Conservation (phyloP, 2,329 filamentous ascomycete species). For the Paraphoma sp. region DNA sequence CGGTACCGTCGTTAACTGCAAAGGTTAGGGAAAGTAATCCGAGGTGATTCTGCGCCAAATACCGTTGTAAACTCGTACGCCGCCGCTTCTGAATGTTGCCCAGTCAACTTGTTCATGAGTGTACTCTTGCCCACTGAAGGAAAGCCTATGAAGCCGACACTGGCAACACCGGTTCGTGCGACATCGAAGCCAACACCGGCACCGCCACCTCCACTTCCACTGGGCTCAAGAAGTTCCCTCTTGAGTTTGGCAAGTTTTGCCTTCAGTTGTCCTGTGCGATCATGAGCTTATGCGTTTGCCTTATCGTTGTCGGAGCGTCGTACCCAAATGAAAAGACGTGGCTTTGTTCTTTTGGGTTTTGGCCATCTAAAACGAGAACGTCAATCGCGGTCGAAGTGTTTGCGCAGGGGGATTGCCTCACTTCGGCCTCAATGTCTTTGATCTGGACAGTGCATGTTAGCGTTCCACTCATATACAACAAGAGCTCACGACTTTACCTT, state of each 20-base stretch:
- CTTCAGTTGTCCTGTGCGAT: constrained; percentile 76
- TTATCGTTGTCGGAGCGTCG: neutral
- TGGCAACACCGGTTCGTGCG: constrained; percentile 94
- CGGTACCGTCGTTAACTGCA: constrained; percentile 83
- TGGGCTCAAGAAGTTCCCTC: constrained; percentile 89
- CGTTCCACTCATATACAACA: neutral
- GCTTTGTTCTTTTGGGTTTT: constrained; percentile 97
- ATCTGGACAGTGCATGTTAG: constrained; percentile 63
- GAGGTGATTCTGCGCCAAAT: neutral
- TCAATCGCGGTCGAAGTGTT: constrained; percentile 26
- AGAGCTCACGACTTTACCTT: constrained; percentile 67
- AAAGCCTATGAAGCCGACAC: constrained; percentile 97
- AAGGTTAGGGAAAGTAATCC: constrained; percentile 12
- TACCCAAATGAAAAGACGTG: constrained; percentile 87
- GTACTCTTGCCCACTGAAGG: constrained; percentile 99
- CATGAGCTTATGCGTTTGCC: constrained; percentile 29
- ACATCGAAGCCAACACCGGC: constrained; percentile 94
- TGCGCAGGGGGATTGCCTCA: constrained; percentile 55
- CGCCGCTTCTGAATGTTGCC: constrained; percentile 95
- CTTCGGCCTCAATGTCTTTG: constrained; percentile 95
- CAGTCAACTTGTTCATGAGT: constrained; percentile 91
- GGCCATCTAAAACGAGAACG: constrained; percentile 72
- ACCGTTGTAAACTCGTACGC: constrained; percentile 97
- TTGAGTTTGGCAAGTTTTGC: constrained; percentile 98
- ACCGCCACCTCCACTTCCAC: constrained; percentile 79